Conservation (phyloP, 2,329 filamentous ascomycete genomes). For the Fusarium duplospermum region DNA sequence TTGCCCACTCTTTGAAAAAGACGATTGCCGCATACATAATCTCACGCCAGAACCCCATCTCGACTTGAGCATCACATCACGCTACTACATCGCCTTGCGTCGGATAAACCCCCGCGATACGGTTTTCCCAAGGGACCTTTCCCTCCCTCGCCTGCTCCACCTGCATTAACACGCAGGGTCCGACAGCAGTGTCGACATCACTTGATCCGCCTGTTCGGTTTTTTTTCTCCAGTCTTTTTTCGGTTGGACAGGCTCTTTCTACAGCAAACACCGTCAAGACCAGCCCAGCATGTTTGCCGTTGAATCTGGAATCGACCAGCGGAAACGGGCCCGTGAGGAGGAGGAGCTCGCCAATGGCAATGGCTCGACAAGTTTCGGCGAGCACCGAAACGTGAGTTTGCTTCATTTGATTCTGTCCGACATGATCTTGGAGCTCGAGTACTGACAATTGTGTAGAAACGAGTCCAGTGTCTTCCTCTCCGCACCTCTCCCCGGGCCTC, state of each 20-base stretch:
- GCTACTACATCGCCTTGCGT: slow-evolving; percentile 20
- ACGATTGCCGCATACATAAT: slow-evolving; percentile 20
- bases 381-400: slow-evolving; percentile 62
- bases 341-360: slow-evolving; percentile 52
- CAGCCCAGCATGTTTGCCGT: slow-evolving; percentile 52
- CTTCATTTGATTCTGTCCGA: neutral
- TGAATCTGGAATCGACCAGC: slow-evolving; percentile 49
- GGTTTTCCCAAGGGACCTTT: slow-evolving; percentile 27
- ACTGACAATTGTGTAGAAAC: slow-evolving; percentile 58
- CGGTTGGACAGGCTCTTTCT: slow-evolving; percentile 6
- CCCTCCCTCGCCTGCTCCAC: slow-evolving; percentile 36
- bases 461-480: slow-evolving; percentile 64
- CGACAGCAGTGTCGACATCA: slow-evolving; percentile 29
- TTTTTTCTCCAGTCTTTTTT: slow-evolving; percentile 21
- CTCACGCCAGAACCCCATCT: neutral
- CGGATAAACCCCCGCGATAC: slow-evolving; percentile 32
- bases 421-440: neutral
- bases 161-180: slow-evolving; percentile 41
- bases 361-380: slow-evolving; percentile 57
- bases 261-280: slow-evolving; percentile 2
- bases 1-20: slow-evolving; percentile 9
- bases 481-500: slow-evolving; percentile 56
- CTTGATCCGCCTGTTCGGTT: slow-evolving; percentile 16
- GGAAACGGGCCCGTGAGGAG: slow-evolving; percentile 61
- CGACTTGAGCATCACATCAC: slow-evolving; percentile 19